Evolutionary conservation across 2,329 filamentous ascomycete species (phyloP), one percentile per base, ranked within the genome.

Genomic region (Fusarium sp.): DNA sequence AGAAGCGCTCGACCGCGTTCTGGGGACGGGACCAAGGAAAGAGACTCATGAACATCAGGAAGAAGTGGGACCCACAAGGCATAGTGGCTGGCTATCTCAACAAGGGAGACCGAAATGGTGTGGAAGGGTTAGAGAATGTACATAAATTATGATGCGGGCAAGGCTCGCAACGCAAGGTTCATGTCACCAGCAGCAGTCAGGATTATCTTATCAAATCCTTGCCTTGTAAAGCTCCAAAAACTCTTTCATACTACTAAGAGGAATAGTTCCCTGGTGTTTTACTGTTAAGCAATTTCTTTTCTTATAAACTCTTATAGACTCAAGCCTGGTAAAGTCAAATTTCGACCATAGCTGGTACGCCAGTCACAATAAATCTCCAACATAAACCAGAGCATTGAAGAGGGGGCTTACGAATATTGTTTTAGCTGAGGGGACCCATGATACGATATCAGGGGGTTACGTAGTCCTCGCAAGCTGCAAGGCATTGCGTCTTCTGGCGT

Each of bases 111-210:
- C 22, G 9, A 35, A 51, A 24, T 14, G 48, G 48, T 3, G 22
- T 51, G 0, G 48, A 51, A 10, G 48, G 48, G 0, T 24, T 51
- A 3, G 31, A 35, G 18, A 51, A 51, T 24, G 15, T 49, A 10
- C 28, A 49, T 13, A 49, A 49, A 6, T 8, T 31, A 17, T 49
- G 3, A 33, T 7, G 0, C 0, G 1, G 13, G 3, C 4, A 48
- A 22, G 1, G 4, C 13, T 5, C 0, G 9, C 2, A 4, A 28
- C 15, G 13, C 4, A 28, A 15, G 9, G 9, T 7, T 15, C 3
- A 28, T 3, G 8, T 4, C 3, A 15, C 0, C 0, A 15, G 18
- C 22, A 22, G 9, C 1, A 1, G 3, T 1, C 13, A 28, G 20
- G 3, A 31, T 11, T 28, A 28, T 20, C 1, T 22, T 15, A 22